Conservation (phyloP, 805 yeast genomes). For the Nakazawaea laoshanensis region DNA sequence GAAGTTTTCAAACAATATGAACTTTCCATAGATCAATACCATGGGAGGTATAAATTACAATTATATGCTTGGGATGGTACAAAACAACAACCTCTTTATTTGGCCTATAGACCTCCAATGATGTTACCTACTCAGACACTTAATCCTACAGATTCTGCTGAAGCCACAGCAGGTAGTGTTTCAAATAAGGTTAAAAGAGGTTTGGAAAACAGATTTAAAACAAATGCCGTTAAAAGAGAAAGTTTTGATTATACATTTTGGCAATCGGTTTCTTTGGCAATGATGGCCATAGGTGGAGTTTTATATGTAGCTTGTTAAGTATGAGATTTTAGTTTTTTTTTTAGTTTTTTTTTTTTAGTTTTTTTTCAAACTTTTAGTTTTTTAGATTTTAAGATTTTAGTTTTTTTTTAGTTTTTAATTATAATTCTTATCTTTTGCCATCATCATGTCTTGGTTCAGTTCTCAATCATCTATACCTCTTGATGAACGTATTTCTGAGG, state of each 20-base stretch:
- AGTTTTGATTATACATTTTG: conserved; percentile 33
- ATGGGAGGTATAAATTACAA: conserved; percentile 73
- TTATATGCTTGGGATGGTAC: conserved; percentile 74
- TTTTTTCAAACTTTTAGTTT: not conserved
- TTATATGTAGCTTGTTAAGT: conserved; percentile 7
- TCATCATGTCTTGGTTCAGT: conserved; percentile 45
- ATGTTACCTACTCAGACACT: conserved; percentile 91
- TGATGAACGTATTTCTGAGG: conserved; percentile 60
- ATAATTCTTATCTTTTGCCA: not conserved
- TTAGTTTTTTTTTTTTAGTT: not conserved
- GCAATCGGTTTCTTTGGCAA: conserved; percentile 50
- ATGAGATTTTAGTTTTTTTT: not conserved
- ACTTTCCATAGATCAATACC: conserved; percentile 65
- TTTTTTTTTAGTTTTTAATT: no score
- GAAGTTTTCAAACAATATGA: conserved; percentile 50
- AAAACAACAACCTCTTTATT: conserved; percentile 76
- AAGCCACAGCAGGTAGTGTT: conserved; percentile 23
- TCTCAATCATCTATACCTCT: conserved; percentile 28
- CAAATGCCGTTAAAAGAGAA: conserved; percentile 51
- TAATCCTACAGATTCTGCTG: conserved; percentile 63
- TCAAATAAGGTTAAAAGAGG: conserved; percentile 53
- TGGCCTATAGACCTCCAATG: conserved; percentile 89
- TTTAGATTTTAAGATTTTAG: not conserved
- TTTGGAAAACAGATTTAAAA: conserved; percentile 71
- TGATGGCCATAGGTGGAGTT: conserved; percentile 22